Percentiles rank a stretch among this genome's conserved stretches.
These are phyloP conservation scores for Astrothelium macrocarpum DNA, from an alignment of 495 filamentous ascomycete species.

Conservation along the genomic window DNA sequence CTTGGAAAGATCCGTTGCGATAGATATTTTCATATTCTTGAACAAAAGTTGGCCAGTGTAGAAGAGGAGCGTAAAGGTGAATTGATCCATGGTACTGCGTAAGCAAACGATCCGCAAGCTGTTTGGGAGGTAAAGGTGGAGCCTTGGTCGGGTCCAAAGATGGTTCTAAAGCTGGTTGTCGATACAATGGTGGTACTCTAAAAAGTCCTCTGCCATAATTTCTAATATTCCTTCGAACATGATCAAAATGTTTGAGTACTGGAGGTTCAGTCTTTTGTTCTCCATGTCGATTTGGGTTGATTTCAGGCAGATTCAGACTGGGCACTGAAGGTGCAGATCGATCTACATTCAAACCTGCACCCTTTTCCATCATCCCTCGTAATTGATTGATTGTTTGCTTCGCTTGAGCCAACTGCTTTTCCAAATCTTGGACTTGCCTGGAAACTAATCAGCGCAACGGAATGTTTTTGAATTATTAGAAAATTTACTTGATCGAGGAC, in stretches of 20 bases:
- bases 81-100: constrained; percentile 63
- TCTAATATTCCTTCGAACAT: constrained; percentile 62
- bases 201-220: constrained; percentile 68
- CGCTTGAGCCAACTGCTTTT: constrained; percentile 73
- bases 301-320: constrained; percentile 62
- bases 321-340: constrained; percentile 38
- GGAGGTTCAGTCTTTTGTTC: constrained; percentile 42
- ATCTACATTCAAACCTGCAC: constrained; percentile 51
- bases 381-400: constrained; percentile 65
- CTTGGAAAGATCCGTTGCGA: constrained; percentile 50
- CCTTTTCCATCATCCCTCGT: constrained; percentile 44
- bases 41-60: constrained; percentile 84
- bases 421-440: constrained; percentile 89
- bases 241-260: constrained; percentile 56
- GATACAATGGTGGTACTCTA: constrained; percentile 67
- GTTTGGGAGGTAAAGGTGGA: constrained; percentile 60
- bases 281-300: constrained; percentile 46
- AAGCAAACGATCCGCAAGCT: constrained; percentile 65
- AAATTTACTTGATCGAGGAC: constrained; percentile 85
- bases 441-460: constrained; percentile 14
- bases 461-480: neutral
- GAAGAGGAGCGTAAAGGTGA: constrained; percentile 70
- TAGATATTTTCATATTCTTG: constrained; percentile 71
- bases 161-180: constrained; percentile 39
- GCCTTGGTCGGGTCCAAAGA: neutral